Evolutionary conservation across 23 red algal species (phyloP).

Genomic region (Chondrus crispus): DNA sequence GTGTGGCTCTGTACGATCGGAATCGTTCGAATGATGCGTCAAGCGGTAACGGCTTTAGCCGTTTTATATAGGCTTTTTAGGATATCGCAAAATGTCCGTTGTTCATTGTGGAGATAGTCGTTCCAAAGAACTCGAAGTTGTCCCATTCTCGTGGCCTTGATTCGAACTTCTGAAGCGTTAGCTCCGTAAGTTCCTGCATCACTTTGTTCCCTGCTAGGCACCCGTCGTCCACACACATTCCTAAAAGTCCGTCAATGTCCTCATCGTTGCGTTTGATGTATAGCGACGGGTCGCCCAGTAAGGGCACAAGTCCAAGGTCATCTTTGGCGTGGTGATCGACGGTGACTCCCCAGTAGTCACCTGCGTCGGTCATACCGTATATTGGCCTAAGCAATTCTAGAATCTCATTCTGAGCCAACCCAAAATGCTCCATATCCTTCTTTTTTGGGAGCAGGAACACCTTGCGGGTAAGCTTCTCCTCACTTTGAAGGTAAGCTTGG

Average conservation of each 20-base stretch:
- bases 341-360: background rate
- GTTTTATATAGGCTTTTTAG: background rate
- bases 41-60: background rate
- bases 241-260: no score
- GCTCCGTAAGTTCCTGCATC: background rate
- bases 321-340: background rate
- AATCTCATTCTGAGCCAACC: background rate
- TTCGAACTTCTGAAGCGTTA: no score
- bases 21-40: background rate
- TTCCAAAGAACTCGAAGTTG: background rate
- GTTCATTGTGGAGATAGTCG: no score
- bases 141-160: background rate
- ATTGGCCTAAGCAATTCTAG: background rate
- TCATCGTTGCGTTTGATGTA: background rate
- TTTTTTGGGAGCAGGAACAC: background rate
- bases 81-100: no score
- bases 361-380: background rate
- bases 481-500: constrained; percentile 14
- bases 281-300: background rate
- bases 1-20: background rate
- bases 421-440: background rate
- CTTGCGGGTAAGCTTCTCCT: background rate
- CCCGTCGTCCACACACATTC: constrained; percentile 22
- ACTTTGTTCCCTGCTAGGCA: background rate
- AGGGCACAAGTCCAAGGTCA: background rate